Percentiles rank a stretch among this genome's conserved stretches.
phyloP scores from a whole-genome alignment of 192 early-diverging fungal species.

The Glomus cerebriforme region DNA sequence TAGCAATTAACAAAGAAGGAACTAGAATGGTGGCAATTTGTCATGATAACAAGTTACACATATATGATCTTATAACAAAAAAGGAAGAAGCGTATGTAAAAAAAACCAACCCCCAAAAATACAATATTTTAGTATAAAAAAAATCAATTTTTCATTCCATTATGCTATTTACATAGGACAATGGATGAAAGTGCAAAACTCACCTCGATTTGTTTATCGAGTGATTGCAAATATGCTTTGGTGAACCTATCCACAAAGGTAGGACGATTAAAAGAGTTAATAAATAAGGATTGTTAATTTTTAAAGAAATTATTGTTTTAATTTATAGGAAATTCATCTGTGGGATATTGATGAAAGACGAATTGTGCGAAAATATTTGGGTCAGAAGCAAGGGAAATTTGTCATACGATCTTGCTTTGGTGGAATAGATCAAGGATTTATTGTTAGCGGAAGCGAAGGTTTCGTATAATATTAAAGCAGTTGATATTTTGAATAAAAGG shows the following conservation, averaged over 20 bases:
- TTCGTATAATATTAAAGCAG: background rate
- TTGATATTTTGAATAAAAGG: constrained; percentile 6
- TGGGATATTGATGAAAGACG: constrained; percentile 77
- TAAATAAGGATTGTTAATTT: background rate
- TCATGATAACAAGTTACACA: constrained; percentile 55
- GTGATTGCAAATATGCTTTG: constrained; percentile 57
- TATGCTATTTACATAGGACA: constrained; percentile 29
- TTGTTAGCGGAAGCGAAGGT: constrained; percentile 94
- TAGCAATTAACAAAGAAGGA: constrained; percentile 64
- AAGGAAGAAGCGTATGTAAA: constrained; percentile 29
- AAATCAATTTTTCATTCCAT: background rate
- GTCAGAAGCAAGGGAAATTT: constrained; percentile 83
- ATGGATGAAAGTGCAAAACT: constrained; percentile 43
- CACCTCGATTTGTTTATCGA: constrained; percentile 45
- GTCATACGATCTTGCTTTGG: constrained; percentile 94
- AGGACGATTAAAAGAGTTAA: constrained; percentile 26
- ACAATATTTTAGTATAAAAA: background rate
- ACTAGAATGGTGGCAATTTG: constrained; percentile 62
- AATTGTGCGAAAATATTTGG: constrained; percentile 76
- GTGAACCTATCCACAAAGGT: constrained; percentile 47
- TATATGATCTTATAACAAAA: constrained; percentile 24
- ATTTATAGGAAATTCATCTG: constrained; percentile 80
- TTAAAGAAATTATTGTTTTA: background rate
- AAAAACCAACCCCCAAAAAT: background rate
- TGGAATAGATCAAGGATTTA: constrained; percentile 77